These are phyloP conservation scores for Sicyos edulis DNA, from an alignment of 306 rosid species.

Conservation along the genomic window DNA sequence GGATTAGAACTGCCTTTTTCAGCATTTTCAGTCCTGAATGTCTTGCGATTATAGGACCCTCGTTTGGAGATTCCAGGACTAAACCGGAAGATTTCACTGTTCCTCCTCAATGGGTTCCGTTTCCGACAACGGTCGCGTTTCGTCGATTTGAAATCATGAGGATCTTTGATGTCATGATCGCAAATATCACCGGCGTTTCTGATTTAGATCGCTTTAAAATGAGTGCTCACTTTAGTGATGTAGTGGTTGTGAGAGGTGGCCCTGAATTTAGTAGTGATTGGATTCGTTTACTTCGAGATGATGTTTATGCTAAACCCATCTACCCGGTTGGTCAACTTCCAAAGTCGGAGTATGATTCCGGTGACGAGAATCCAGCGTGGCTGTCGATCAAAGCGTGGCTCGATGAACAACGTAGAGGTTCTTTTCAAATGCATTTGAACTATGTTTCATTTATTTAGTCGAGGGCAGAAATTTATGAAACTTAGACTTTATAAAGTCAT, in stretches of 20 bases:
- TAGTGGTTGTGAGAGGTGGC: conserved; percentile 21
- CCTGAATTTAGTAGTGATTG: conserved; percentile 19
- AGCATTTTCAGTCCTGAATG: neutral
- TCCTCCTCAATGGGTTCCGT: conserved; percentile 25
- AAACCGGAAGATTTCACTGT: conserved; percentile 17
- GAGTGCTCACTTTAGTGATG: neutral
- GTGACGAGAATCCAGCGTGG: conserved; percentile 13
- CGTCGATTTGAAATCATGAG: conserved; percentile 28
- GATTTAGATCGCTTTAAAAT: neutral
- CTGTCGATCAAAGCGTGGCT: conserved; percentile 29
- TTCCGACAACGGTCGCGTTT: conserved; percentile 22
- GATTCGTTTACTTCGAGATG: conserved; percentile 11
- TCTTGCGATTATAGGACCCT: neutral
- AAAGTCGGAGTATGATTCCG: no score
- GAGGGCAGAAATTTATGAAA: no score
- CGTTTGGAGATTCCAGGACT: neutral
- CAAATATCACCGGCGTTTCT: neutral
- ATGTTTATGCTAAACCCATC: conserved; percentile 3
- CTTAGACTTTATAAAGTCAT: no score
- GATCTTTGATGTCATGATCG: neutral
- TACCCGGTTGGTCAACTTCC: conserved; percentile 18
- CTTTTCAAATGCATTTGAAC: no score
- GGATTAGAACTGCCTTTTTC: conserved; percentile 5
- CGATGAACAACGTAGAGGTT: conserved; percentile 27
- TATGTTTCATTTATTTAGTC: no score